These are phyloP conservation scores for Ottelia alismoides DNA, from an alignment of 106 monocot genomes.

Conservation along the genomic window DNA sequence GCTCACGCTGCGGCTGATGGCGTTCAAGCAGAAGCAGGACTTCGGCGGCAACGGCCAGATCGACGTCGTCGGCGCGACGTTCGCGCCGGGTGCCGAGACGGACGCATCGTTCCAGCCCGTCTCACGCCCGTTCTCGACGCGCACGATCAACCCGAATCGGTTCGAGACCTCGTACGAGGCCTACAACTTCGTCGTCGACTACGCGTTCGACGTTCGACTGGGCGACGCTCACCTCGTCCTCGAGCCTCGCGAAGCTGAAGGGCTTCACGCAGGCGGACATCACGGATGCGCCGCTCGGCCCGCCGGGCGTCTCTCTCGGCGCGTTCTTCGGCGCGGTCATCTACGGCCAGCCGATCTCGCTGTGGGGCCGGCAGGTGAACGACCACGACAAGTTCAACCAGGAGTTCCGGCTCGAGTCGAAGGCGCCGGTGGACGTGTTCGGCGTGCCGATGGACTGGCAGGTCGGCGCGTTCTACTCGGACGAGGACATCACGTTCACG, in stretches of 20 bases:
- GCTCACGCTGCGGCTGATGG: background rate
- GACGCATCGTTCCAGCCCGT: background rate
- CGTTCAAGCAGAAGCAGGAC: background rate
- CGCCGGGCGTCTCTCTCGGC: background rate
- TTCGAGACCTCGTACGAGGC: background rate
- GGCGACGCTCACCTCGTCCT: background rate
- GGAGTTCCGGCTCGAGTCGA: background rate
- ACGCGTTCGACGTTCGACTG: no score
- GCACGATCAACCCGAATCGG: background rate
- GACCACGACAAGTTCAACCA: background rate
- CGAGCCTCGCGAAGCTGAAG: background rate
- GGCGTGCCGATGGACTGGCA: background rate
- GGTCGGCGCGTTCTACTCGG: background rate
- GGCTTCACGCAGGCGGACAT: background rate
- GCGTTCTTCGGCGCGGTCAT: background rate
- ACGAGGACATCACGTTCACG: background rate
- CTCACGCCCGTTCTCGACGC: background rate
- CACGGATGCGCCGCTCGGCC: background rate
- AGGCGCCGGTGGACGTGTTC: no score
- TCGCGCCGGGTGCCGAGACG: background rate
- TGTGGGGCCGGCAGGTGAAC: no score
- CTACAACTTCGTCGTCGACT: no score
- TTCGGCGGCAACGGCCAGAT: background rate
- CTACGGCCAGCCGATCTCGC: no score
- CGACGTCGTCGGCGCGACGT: background rate